Evolutionary conservation across 805 yeast species (phyloP).

Genomic region (Saturnispora sanitii): DNA sequence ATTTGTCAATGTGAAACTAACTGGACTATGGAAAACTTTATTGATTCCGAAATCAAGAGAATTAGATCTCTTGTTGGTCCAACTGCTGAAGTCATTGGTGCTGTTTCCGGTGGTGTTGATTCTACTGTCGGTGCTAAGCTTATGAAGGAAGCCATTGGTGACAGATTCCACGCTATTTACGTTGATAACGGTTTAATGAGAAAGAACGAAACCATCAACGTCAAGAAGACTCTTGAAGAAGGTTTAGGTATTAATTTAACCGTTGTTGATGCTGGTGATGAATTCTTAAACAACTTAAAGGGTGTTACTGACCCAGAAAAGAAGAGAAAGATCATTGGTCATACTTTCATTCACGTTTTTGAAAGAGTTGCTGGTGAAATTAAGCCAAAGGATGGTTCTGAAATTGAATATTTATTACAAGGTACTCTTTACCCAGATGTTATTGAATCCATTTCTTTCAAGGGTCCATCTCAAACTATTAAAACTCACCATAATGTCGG

Average conservation of each 20-base stretch:
- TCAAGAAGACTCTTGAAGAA: slow-evolving; percentile 79
- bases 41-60: slow-evolving; percentile 91
- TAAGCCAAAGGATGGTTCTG: slow-evolving; percentile 80
- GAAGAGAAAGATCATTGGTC: slow-evolving; percentile 97
- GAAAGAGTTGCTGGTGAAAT: slow-evolving; percentile 93
- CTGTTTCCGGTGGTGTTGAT: slow-evolving; percentile 99
- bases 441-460: slow-evolving; percentile 95
- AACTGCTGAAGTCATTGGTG: slow-evolving; percentile 97
- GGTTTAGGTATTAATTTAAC: slow-evolving; percentile 93
- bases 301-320: slow-evolving; percentile 98
- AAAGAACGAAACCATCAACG: slow-evolving; percentile 81
- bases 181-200: slow-evolving; percentile 98
- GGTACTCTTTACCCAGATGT: slow-evolving; percentile 98
- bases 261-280: slow-evolving; percentile 89
- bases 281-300: slow-evolving; percentile 74
- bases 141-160: slow-evolving; percentile 97
- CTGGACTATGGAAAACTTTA: slow-evolving; percentile 98
- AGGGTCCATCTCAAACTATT: slow-evolving; percentile 99
- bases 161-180: slow-evolving; percentile 94
- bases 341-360: slow-evolving; percentile 93
- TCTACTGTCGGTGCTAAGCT: slow-evolving; percentile 98
- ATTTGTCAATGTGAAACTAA: slow-evolving; percentile 80
- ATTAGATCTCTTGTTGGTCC: slow-evolving; percentile 90
- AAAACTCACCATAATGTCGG: slow-evolving; percentile 99
- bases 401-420: slow-evolving; percentile 87